A percentile compares a stretch with the other conserved stretches of the same genome.
phyloP scores from a whole-genome alignment of 495 filamentous ascomycete species.

The Daldinia concentrica region DNA sequence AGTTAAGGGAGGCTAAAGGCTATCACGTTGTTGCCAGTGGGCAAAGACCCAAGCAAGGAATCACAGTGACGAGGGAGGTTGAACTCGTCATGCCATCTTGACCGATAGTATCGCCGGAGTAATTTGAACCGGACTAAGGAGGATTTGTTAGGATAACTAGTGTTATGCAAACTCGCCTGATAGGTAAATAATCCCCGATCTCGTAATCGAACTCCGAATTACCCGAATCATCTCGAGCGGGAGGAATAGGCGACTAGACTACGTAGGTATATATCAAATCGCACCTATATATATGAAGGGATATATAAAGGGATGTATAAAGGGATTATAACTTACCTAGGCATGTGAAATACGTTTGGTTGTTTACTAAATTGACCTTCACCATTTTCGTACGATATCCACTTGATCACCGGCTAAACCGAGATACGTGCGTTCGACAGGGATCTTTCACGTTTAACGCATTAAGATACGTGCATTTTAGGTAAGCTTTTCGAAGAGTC shows the following conservation, averaged over 20 bases:
- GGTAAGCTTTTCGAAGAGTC: neutral
- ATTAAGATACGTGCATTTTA: neutral
- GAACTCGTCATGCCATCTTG: slow-evolving; percentile 18
- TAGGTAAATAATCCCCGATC: neutral
- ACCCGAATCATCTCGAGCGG: neutral
- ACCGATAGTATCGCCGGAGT: neutral
- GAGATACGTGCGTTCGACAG: neutral
- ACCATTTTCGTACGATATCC: slow-evolving; percentile 1
- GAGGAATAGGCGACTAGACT: neutral
- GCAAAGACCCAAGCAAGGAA: slow-evolving; percentile 6
- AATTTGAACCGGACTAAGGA: neutral
- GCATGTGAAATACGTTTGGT: neutral
- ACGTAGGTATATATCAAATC: neutral
- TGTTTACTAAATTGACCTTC: neutral
- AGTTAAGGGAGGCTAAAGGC: neutral
- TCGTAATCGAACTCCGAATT: neutral
- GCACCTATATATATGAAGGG: no score
- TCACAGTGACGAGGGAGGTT: slow-evolving; percentile 22
- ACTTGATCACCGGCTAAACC: neutral
- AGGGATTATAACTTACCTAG: neutral
- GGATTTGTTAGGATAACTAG: neutral
- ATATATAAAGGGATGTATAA: no score
- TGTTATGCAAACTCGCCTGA: neutral
- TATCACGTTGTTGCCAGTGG: neutral
- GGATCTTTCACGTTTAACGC: neutral